Evolutionary conservation across 768 basidiomycete genomes (phyloP).

Genomic region (Lentinula aciculospora): DNA sequence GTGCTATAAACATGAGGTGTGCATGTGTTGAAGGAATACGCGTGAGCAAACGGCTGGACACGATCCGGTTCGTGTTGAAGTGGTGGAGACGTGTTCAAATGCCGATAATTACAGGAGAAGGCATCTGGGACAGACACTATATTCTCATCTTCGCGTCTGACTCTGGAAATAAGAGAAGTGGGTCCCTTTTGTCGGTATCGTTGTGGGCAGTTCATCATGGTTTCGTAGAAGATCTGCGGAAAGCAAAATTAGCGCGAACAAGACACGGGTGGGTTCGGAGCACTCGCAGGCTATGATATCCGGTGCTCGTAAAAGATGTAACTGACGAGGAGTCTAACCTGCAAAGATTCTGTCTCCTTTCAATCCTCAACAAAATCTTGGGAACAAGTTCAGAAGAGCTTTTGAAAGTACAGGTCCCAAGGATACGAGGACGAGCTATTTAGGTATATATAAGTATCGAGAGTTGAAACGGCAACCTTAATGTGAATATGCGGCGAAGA

Average conservation of each 20-base stretch:
- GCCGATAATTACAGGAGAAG: neutral
- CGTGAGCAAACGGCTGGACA: neutral
- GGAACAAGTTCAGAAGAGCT: neutral
- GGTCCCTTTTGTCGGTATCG: neutral
- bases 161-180: neutral
- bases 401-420: too few species aligned
- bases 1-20: neutral
- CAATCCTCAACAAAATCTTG: neutral
- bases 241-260: neutral
- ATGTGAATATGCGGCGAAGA: neutral
- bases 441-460: neutral
- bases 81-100: neutral
- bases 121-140: neutral
- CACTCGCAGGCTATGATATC: too few species aligned
- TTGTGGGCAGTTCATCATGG: neutral
- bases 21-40: neutral
- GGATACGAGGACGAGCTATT: neutral
- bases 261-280: neutral
- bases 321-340: neutral
- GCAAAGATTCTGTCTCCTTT: neutral
- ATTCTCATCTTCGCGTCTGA: neutral
- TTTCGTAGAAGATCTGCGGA: neutral
- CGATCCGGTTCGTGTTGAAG: neutral
- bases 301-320: too few species aligned
- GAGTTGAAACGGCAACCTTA: neutral